These are phyloP conservation scores for Spiromastix sp. DNA, from an alignment of 2,329 filamentous ascomycete genomes.

Conservation along the genomic window DNA sequence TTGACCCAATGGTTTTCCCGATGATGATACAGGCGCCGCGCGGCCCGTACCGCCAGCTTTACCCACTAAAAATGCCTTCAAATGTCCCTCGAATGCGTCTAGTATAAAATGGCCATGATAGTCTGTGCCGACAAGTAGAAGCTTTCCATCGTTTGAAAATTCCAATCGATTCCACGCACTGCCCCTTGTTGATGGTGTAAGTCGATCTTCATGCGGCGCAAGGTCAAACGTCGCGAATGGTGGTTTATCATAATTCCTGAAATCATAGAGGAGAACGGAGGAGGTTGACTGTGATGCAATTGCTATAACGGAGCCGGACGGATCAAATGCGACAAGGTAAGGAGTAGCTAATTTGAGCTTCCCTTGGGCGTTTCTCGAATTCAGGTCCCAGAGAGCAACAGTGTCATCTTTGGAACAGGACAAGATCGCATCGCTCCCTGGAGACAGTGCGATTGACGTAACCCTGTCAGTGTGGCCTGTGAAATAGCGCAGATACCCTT, in stretches of 20 bases:
- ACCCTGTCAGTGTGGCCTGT: conserved; percentile 79
- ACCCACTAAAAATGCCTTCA: conserved; percentile 61
- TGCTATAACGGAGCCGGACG: conserved; percentile 83
- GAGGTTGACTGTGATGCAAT: conserved; percentile 74
- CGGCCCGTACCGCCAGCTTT: conserved; percentile 39
- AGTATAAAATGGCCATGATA: conserved; percentile 79
- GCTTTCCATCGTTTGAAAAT: conserved; percentile 93
- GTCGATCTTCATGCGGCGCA: conserved; percentile 44
- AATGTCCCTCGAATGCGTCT: conserved; percentile 77
- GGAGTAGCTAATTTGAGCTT: conserved; percentile 71
- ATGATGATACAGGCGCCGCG: conserved; percentile 40
- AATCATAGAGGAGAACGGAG: conserved; percentile 78
- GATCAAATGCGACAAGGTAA: conserved; percentile 80
- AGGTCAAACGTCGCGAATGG: conserved; percentile 84
- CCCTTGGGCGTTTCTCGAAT: conserved; percentile 68
- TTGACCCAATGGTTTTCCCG: conserved; percentile 43
- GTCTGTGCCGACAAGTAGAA: conserved; percentile 71
- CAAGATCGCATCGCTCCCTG: conserved; percentile 80
- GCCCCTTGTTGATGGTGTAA: conserved; percentile 38
- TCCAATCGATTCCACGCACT: conserved; percentile 75
- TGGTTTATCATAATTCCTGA: conserved; percentile 84
- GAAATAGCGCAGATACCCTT: conserved; percentile 94
- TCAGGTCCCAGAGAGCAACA: conserved; percentile 80
- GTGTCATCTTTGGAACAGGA: conserved; percentile 88
- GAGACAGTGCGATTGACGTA: conserved; percentile 73